Base-by-base conservation (phyloP, 768 basidiomycete species). In the Lenzites betulinus region DNA sequence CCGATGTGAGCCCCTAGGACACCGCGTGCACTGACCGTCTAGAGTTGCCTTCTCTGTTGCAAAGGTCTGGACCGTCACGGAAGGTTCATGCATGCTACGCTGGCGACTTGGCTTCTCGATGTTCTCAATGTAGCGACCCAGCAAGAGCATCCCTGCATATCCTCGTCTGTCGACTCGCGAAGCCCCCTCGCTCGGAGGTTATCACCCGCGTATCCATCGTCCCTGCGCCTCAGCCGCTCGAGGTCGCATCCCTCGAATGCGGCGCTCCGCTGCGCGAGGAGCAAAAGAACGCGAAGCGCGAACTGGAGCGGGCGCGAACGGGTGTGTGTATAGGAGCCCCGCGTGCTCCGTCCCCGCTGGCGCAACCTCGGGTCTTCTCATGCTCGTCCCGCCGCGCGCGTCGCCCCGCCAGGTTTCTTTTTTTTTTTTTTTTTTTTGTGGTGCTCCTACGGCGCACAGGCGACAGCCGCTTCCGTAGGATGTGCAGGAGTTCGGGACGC, bases 281-380 rank as follows among this genome's bases (percentile, higher is more conserved):
- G 48, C 48, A 20, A 11, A 16, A n/a, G 36, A 36, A 47, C 20
- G 20, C 33, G 30, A 30, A 38, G 26, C 48, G 55, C 55, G 26
- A 36, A 22, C 39, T 30, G 13, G 51, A 48, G 50, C 51, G 43
- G n/a, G n/a, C 51, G 23, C 41, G n/a, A 26, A n/a, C n/a, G n/a
- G 18, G 22, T 22, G 44, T 30, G 47, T 30, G 23, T 33, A 33
- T 5, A 33, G 30, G 30, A 11, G 30, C 30, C 11, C 30, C 30
- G 30, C 11, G 30, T 11, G 30, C 30, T 33, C 30, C 30, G 30
- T 33, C 30, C 33, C 36, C 35, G 35, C 58, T 51, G 42, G 57
- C 48, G 52, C 58, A 63, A 55, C 62, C 57, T 63, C 62, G 62
- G 62, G 35, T 28, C 44, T 59, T 63, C 62, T 53, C 62, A 63